phyloP scores from a whole-genome alignment of 352 stramenopile species.

The Phytopythium kandeliae region DNA sequence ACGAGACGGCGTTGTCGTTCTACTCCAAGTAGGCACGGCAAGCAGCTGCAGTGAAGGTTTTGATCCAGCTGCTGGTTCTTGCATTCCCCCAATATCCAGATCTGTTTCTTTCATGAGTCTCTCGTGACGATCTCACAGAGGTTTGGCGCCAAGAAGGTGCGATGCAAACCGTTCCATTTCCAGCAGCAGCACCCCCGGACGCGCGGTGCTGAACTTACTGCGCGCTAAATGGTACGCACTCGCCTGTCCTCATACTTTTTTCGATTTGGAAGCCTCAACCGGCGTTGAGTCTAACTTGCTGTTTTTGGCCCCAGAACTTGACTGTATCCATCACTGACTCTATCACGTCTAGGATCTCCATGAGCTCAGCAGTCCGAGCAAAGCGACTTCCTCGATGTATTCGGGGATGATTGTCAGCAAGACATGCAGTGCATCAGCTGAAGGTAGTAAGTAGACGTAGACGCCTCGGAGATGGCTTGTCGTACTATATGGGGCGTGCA shows the following conservation, averaged over 20 bases:
- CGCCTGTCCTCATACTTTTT: neutral
- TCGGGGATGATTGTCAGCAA: too few species aligned
- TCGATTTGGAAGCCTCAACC: neutral
- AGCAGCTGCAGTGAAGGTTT: neutral
- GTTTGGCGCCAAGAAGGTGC: too few species aligned
- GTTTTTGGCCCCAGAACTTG: neutral
- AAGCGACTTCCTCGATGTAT: too few species aligned
- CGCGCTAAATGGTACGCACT: slow-evolving; percentile 1
- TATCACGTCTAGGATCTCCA: too few species aligned
- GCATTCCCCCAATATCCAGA: neutral
- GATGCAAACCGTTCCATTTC: too few species aligned
- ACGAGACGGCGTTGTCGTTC: slow-evolving; percentile 69
- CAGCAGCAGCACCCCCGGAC: too few species aligned
- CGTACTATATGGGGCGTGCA: too few species aligned
- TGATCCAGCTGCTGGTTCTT: neutral
- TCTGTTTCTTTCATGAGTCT: neutral
- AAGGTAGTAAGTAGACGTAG: too few species aligned
- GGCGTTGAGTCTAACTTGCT: neutral
- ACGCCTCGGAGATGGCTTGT: too few species aligned
- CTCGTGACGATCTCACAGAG: neutral
- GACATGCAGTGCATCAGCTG: too few species aligned
- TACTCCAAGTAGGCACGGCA: slow-evolving; percentile 51
- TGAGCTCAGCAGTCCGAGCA: too few species aligned
- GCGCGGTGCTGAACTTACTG: too few species aligned
- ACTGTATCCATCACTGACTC: neutral